Conservation (phyloP, 495 filamentous ascomycete species). For the Bacidia rubella region DNA sequence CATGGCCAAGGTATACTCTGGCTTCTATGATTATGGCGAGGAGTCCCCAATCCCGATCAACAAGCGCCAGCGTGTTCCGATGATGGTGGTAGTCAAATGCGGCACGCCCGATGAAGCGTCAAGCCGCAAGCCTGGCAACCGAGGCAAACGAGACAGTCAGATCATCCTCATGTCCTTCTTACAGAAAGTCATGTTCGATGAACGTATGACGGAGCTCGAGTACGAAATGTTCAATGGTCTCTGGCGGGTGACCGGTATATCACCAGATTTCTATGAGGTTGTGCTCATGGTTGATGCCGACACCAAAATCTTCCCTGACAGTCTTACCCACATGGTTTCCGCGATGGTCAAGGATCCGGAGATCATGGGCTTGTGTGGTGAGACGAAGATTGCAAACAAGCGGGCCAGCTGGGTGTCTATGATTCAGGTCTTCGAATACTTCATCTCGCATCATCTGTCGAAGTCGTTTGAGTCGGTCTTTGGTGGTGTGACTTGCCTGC, state of each 20-base stretch:
- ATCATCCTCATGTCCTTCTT: slow-evolving; percentile 99
- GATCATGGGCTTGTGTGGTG: slow-evolving; percentile 97
- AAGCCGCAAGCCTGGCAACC: slow-evolving; percentile 81
- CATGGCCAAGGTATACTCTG: slow-evolving; percentile 96
- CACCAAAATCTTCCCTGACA: slow-evolving; percentile 97
- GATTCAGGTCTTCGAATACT: slow-evolving; percentile 99
- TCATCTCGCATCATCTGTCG: slow-evolving; percentile 91
- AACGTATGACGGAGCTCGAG: slow-evolving; percentile 99
- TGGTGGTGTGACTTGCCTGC: slow-evolving; percentile 97
- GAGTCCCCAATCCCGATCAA: slow-evolving; percentile 64
- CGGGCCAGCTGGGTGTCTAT: slow-evolving; percentile 85
- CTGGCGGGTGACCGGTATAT: slow-evolving; percentile 96
- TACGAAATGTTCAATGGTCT: slow-evolving; percentile 99
- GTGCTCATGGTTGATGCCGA: slow-evolving; percentile 99
- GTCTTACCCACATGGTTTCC: slow-evolving; percentile 94
- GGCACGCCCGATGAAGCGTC: slow-evolving; percentile 78
- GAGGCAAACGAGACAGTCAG: slow-evolving; percentile 96
- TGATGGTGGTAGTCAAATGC: slow-evolving; percentile 95
- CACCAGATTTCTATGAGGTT: slow-evolving; percentile 93
- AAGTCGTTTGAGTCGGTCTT: slow-evolving; percentile 98
- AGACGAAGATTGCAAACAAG: slow-evolving; percentile 99
- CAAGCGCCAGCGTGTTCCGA: slow-evolving; percentile 95
- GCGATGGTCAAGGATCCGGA: slow-evolving; percentile 99
- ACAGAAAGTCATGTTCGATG: slow-evolving; percentile 99
- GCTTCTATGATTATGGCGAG: slow-evolving; percentile 92